Evolutionary conservation across 2,329 filamentous ascomycete genomes (phyloP), one percentile per base, ranked within the genome.

Genomic region (Trichoderma sp.): DNA sequence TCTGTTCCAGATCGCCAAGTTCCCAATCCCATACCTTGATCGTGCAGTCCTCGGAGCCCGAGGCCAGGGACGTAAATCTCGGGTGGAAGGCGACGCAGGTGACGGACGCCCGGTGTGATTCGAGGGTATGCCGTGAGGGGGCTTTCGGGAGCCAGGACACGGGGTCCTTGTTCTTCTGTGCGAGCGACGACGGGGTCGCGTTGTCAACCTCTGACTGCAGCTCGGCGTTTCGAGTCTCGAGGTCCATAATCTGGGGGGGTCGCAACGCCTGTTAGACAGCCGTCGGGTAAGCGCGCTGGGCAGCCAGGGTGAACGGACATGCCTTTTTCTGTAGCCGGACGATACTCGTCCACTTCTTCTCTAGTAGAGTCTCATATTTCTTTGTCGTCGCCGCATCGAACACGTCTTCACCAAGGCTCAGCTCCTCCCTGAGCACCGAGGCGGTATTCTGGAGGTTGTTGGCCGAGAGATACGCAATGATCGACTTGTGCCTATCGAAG

Each of bases 11-110:
- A 79, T 97, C 94, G 57, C 95, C 95, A 29, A 96, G 82, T 76
- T 97, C 94, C 91, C 94, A 97, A 77, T 97, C 94, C 94, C 94
- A 97, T 69, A 97, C 94, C 76, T 97, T 97, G 79, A 97, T 97
- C 4, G 92, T 97, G 68, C 89, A 92, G 79, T 97, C 95, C 78
- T 97, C 94, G 6, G 94, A 96, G n/a, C 92, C 94, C 0, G 93
- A 96, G 16, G 94, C 95, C 27, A 97, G 83, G 6, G 92, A 95
- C 14, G 93, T 95, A 80, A 97, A 97, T 37, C 96, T 86, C 0
- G 94, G 94, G 78, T 97, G 94, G 77, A 97, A 97, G n/a, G 94
- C 94, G 68, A 97, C 89, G 75, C 92, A 94, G 68, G 91, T 97
- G 70, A 97, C 89, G 14, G 92, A 87, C 31, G 88, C 84, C 74